Base-by-base conservation (phyloP, 371 early-diverging fungal genomes). In the Smittium culicis region DNA sequence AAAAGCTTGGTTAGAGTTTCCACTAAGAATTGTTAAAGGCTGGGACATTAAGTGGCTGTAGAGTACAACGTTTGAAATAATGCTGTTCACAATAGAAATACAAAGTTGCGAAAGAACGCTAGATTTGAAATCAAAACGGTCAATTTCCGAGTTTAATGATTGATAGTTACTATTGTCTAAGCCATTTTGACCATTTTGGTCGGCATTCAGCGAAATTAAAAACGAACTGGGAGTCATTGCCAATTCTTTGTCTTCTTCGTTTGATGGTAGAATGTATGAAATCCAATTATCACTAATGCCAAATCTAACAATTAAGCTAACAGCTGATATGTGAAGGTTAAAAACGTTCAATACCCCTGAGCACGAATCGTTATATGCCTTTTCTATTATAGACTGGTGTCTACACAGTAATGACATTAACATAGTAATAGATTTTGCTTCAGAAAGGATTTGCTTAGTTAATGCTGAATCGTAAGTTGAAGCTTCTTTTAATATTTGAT, bases 401-500 rank as follows among this genome's bases (percentile, higher is more conserved):
- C 74, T 74, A 14, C 68, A 61, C 34, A 76, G 34, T 28, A 64
- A 68, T 56, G 70, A 70, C 11, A 73, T 68, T 35, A 78, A 69
- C 2, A 69, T 58, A 0, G 74, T 70, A 35, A 77, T 62, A n/a
- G 71, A 79, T 68, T 83, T 79, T 16, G 80, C 67, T 61, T 86
- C 79, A 31, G 71, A 67, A 34, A 84, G 70, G 31, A 78, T 72
- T 3, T 77, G 66, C 16, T 83, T 65, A 2, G 81, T 78, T 14
- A 77, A 70, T 34, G 69, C 63, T 16, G 66, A 59, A 3, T 71
- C 45, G 0, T 74, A 66, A 14, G 66, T 31, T 0, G 76, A 69
- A 1, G 60, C 77, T 35, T 85, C 83, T 58, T 78, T 78, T 31
- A 90, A 69, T 34, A 88, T 82, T 29, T 79, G 73, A 29, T 79